phyloP scores from a whole-genome alignment of 2,329 filamentous ascomycete species.

The Microdochium trichocladiopsis region DNA sequence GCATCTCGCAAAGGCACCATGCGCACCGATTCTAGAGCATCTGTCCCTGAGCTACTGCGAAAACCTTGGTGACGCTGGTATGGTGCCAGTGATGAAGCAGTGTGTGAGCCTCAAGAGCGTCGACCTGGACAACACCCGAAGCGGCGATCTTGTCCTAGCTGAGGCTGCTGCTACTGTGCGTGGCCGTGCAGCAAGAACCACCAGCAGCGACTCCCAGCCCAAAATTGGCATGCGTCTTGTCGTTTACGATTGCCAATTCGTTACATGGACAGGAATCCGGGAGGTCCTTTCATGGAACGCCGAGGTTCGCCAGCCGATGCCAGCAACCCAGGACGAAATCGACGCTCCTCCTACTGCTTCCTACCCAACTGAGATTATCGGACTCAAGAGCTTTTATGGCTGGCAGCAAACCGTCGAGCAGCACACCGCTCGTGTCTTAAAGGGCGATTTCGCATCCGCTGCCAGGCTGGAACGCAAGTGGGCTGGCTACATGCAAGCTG shows the following conservation, averaged over 20 bases:
- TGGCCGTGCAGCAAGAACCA: conserved; percentile 45
- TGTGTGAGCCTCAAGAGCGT: conserved; percentile 64
- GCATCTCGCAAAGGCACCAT: conserved; percentile 69
- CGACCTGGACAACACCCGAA: conserved; percentile 88
- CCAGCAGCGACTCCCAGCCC: conserved; percentile 32
- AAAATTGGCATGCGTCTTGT: conserved; percentile 65
- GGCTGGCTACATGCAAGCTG: conserved; percentile 90
- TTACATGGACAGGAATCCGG: conserved; percentile 87
- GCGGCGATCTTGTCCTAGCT: conserved; percentile 77
- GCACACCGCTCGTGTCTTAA: conserved; percentile 78
- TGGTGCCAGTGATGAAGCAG: conserved; percentile 73
- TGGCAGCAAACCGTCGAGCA: conserved; percentile 95
- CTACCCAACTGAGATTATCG: conserved; percentile 73
- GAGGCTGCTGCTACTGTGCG: conserved; percentile 80
- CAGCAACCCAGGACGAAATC: neutral
- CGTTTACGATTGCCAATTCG: conserved; percentile 84
- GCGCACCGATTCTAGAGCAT: conserved; percentile 64
- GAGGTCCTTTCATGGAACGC: conserved; percentile 83
- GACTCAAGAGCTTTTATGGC: conserved; percentile 88
- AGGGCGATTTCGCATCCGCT: conserved; percentile 69
- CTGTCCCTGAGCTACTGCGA: conserved; percentile 90
- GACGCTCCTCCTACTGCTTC: conserved; percentile 26
- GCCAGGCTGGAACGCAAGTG: conserved; percentile 80
- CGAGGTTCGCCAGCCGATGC: conserved; percentile 51
- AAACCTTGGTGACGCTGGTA: conserved; percentile 71